A percentile compares a stretch with the other conserved stretches of the same genome.
These are phyloP conservation scores for Trichoderma afroharzianum DNA, from an alignment of 2,329 filamentous ascomycete species.

Conservation along the genomic window DNA sequence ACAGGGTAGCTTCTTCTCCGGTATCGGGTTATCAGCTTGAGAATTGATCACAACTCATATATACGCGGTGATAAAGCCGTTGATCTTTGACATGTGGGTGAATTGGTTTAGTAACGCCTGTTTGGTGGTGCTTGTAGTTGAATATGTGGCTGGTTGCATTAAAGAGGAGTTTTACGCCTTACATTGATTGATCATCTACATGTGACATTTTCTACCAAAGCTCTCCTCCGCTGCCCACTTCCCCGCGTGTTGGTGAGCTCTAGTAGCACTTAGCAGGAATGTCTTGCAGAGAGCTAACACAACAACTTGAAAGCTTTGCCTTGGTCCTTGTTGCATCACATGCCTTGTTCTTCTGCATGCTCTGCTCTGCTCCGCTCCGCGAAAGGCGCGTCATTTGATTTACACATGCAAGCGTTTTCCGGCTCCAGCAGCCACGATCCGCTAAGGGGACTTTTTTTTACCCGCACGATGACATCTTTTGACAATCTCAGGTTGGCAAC, in stretches of 20 bases:
- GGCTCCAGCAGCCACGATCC: not conserved
- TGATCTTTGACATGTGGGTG: not conserved
- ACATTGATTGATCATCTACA: not conserved
- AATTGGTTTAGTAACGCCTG: not conserved
- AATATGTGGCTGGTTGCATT: not conserved
- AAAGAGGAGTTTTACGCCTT: not conserved
- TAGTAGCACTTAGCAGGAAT: not conserved
- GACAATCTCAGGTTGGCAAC: not conserved
- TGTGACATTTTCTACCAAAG: not conserved
- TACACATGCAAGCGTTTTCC: not conserved
- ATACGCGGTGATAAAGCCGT: not conserved
- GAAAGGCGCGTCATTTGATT: not conserved
- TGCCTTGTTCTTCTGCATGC: not conserved
- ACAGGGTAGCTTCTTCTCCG: not conserved
- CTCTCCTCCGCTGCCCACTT: not conserved
- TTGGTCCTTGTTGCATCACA: not conserved
- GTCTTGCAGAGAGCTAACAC: not conserved
- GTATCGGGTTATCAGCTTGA: not conserved
- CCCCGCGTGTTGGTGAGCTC: not conserved
- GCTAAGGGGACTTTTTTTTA: not conserved
- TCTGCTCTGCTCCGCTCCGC: not conserved
- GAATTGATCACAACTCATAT: not conserved
- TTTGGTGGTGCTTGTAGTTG: not conserved
- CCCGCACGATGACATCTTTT: not conserved
- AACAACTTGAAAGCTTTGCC: not conserved